Conservation (phyloP, 306 rosid species). For the Cyclanthera cordifolia region DNA sequence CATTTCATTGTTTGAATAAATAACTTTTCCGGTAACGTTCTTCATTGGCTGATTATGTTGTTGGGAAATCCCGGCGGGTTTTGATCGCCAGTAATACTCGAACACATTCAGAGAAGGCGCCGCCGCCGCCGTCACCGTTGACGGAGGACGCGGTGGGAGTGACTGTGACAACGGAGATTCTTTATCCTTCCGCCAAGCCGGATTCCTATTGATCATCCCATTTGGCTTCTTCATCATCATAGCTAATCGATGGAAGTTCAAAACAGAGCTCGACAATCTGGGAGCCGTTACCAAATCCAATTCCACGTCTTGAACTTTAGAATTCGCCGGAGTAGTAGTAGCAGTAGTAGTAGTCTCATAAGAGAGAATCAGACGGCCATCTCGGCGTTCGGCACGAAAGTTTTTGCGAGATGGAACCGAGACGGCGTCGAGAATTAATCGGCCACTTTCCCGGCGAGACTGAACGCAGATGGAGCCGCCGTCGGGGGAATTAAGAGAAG, state of each 20-base stretch:
- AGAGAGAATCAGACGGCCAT: slow-evolving; percentile 14
- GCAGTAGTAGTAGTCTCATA: too few relatives aligned
- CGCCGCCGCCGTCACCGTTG: slow-evolving; percentile 19
- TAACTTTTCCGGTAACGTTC: not conserved
- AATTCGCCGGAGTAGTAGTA: not conserved
- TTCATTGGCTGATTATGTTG: slow-evolving; percentile 13
- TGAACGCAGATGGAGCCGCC: slow-evolving; percentile 9
- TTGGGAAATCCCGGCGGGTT: slow-evolving; percentile 21
- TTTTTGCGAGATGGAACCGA: not conserved
- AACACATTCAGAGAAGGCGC: slow-evolving; percentile 45
- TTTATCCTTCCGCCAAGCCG: slow-evolving; percentile 33
- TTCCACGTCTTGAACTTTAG: not conserved
- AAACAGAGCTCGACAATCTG: slow-evolving; percentile 14
- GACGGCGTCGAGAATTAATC: slow-evolving; percentile 8
- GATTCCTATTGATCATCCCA: slow-evolving; percentile 42
- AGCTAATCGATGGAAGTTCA: slow-evolving; percentile 34
- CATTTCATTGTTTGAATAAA: slow-evolving; percentile 7
- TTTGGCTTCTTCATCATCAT: slow-evolving; percentile 36
- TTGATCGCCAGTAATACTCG: slow-evolving; percentile 58
- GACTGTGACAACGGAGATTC: slow-evolving; percentile 34
- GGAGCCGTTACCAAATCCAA: slow-evolving; percentile 8
- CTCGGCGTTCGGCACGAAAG: slow-evolving; percentile 1
- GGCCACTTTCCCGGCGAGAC: slow-evolving; percentile 16
- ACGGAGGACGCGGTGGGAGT: slow-evolving; percentile 45
- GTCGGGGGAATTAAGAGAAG: not conserved